A percentile compares a stretch with the other conserved stretches of the same genome.
phyloP scores from a whole-genome alignment of 441 rosid genomes.

The Bruguiera hainesii region DNA sequence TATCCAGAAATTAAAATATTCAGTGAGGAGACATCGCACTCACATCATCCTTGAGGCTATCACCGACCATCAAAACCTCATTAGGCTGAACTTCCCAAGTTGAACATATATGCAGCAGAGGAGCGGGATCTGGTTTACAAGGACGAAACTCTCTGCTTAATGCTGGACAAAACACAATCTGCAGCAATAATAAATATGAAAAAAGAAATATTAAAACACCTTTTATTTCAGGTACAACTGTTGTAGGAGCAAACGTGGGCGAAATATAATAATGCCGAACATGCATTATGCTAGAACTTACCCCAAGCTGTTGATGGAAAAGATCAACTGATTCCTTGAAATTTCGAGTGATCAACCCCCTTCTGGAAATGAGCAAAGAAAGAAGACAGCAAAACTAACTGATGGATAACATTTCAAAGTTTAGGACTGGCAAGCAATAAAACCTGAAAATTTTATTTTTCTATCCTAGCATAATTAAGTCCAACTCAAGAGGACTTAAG shows the following conservation, averaged over 20 bases:
- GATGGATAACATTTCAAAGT: too few species aligned
- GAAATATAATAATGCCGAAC: neutral
- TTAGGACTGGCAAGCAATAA: too few species aligned
- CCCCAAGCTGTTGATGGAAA: slow-evolving; percentile 75
- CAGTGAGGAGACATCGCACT: slow-evolving; percentile 20
- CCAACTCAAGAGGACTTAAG: too few species aligned
- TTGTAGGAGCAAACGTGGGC: neutral
- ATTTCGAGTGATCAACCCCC: slow-evolving; percentile 92
- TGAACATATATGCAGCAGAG: slow-evolving; percentile 81
- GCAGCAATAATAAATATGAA: slow-evolving; percentile 19
- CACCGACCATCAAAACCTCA: slow-evolving; percentile 95
- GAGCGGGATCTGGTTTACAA: slow-evolving; percentile 88
- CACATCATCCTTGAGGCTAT: slow-evolving; percentile 95
- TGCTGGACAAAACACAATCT: slow-evolving; percentile 77
- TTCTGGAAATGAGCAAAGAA: slow-evolving; percentile 35
- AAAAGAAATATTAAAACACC: neutral
- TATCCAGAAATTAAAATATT: neutral
- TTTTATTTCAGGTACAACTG: neutral
- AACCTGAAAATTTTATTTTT: too few species aligned
- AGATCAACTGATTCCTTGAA: slow-evolving; percentile 75
- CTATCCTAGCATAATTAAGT: too few species aligned
- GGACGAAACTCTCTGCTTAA: slow-evolving; percentile 95
- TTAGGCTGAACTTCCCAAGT: slow-evolving; percentile 69
- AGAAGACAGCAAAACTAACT: neutral
- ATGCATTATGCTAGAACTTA: slow-evolving; percentile 24